A percentile compares a stretch with the other conserved stretches of the same genome.
These are phyloP conservation scores for Alternaria gaisen DNA, from an alignment of 2,329 filamentous ascomycete species.

Conservation along the genomic window DNA sequence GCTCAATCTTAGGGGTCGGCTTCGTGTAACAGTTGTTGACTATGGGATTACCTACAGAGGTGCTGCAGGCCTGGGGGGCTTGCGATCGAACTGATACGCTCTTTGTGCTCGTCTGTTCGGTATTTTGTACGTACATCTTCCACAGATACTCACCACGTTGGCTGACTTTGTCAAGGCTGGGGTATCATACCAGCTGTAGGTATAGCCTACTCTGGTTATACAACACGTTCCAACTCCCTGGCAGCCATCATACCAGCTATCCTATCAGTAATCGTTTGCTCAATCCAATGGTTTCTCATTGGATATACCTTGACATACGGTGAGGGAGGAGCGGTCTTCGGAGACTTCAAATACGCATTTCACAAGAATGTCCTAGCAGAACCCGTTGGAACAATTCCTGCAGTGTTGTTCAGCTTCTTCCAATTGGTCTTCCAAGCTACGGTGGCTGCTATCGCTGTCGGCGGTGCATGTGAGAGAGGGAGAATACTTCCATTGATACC, in stretches of 20 bases:
- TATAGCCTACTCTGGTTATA: constrained; percentile 61
- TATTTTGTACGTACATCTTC: constrained; percentile 52
- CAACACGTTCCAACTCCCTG: constrained; percentile 58
- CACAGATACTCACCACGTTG: neutral
- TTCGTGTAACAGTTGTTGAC: neutral
- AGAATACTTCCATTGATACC: constrained; percentile 58
- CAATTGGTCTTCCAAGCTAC: constrained; percentile 62
- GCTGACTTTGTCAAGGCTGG: constrained; percentile 50
- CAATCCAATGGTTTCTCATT: constrained; percentile 61
- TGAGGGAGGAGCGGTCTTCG: constrained; percentile 57
- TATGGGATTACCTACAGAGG: constrained; percentile 40
- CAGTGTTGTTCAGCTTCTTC: constrained; percentile 62
- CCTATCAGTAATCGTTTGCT: constrained; percentile 59
- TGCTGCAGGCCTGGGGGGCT: constrained; percentile 57
- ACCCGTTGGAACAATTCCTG: constrained; percentile 60
- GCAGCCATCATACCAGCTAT: constrained; percentile 60
- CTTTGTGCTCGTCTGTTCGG: constrained; percentile 61
- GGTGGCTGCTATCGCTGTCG: constrained; percentile 61
- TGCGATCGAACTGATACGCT: constrained; percentile 63
- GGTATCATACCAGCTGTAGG: constrained; percentile 62
- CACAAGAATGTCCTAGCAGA: constrained; percentile 58
- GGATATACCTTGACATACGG: constrained; percentile 62
- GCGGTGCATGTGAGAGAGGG: constrained; percentile 60
- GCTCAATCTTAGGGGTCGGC: neutral
- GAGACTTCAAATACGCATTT: constrained; percentile 57